These are phyloP conservation scores for Quercus tomentella DNA, from an alignment of 331 rosid species.

Conservation along the genomic window DNA sequence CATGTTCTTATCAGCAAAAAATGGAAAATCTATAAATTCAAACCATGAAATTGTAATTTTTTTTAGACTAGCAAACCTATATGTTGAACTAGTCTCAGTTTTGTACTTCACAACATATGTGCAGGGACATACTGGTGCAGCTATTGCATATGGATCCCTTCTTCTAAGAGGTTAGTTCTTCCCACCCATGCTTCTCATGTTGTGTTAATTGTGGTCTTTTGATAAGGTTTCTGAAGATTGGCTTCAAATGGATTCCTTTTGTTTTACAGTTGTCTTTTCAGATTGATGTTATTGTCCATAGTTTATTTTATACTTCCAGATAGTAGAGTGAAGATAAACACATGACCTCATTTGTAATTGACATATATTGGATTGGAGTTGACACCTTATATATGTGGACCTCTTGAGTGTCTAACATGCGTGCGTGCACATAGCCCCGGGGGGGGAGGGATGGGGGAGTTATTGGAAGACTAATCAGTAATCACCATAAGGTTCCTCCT, in stretches of 20 bases:
- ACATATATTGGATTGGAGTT: not conserved
- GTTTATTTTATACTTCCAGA: not conserved
- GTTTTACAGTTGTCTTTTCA: not conserved
- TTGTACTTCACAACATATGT: conserved; percentile 2
- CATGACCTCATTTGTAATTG: not conserved
- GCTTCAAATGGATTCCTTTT: not conserved
- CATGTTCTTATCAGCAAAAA: not conserved
- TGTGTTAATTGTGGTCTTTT: not conserved
- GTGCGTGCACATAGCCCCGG: not conserved
- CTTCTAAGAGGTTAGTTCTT: conserved; percentile 71
- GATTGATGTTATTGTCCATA: not conserved
- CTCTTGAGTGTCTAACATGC: not conserved
- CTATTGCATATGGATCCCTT: conserved; percentile 93
- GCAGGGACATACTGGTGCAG: conserved; percentile 93
- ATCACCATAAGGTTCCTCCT: not conserved
- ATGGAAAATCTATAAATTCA: not conserved
- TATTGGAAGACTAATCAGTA: not conserved
- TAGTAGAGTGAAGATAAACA: not conserved
- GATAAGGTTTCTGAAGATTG: not conserved
- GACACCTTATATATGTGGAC: not conserved
- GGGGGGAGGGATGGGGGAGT: not conserved
- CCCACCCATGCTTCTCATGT: not conserved
- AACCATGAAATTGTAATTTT: not conserved
- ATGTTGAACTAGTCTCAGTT: not conserved
- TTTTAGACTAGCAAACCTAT: not conserved